These are phyloP conservation scores for Xerocomus potaroensis DNA, from an alignment of 768 basidiomycete genomes.

Conservation along the genomic window DNA sequence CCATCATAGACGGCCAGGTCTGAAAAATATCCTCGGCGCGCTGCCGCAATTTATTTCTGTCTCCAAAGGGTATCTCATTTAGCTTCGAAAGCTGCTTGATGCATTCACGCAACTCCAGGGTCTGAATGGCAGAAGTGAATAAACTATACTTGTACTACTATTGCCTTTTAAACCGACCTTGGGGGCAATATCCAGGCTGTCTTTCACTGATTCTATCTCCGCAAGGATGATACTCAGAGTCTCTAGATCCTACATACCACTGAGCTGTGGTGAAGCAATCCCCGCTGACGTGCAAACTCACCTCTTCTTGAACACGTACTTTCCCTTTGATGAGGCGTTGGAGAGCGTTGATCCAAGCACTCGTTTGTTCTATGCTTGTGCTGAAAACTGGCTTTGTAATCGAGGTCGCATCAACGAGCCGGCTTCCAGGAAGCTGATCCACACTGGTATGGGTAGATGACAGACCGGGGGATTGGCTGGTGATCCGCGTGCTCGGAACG, in stretches of 20 bases:
- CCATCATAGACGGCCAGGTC: slow-evolving; percentile 11
- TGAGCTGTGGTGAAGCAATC: background rate
- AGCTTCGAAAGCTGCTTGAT: slow-evolving; percentile 25
- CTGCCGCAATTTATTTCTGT: slow-evolving; percentile 23
- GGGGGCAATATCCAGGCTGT: slow-evolving; percentile 2
- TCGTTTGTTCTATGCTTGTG: slow-evolving; percentile 6
- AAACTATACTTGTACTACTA: background rate
- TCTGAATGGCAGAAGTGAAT: slow-evolving; percentile 10
- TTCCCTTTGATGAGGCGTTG: slow-evolving; percentile 32
- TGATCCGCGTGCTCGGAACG: slow-evolving; percentile 16
- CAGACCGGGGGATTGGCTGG: slow-evolving; percentile 16
- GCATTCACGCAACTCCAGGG: slow-evolving; percentile 14
- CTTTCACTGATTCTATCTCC: slow-evolving; percentile 28
- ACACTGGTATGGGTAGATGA: background rate
- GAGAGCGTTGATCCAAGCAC: slow-evolving; percentile 17
- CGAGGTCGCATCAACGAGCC: background rate
- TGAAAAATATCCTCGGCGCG: slow-evolving; percentile 16
- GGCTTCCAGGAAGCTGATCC: background rate
- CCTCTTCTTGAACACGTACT: slow-evolving; percentile 22
- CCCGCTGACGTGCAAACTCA: background rate
- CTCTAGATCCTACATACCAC: slow-evolving; percentile 20
- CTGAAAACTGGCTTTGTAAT: background rate
- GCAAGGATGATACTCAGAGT: slow-evolving; percentile 26
- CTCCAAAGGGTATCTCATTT: slow-evolving; percentile 29
- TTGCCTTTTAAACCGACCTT: slow-evolving; percentile 14